Conservation (phyloP, 257 asterid species). For the Capsicum pubescens region DNA sequence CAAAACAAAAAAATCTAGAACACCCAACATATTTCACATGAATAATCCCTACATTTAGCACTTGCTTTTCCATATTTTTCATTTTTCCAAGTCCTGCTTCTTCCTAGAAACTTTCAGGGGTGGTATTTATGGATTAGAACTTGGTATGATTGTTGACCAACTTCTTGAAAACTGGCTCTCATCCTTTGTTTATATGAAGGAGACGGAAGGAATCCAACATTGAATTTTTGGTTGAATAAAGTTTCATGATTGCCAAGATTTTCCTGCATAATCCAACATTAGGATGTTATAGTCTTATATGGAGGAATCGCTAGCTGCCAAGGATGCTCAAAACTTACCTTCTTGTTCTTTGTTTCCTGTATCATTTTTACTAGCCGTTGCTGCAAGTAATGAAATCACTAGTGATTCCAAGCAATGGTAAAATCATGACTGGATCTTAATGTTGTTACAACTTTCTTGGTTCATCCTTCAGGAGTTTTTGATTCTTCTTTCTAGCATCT, state of each 20-base stretch:
- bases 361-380: neutral
- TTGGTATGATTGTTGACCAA: neutral
- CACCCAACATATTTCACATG: slow-evolving; percentile 12
- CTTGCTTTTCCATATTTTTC: neutral
- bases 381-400: slow-evolving; percentile 24
- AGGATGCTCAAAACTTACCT: slow-evolving; percentile 1
- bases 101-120: neutral
- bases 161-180: slow-evolving; percentile 14
- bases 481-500: slow-evolving; percentile 11
- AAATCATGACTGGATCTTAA: slow-evolving; percentile 14
- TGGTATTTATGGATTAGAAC: neutral
- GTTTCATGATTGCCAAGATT: neutral
- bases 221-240: neutral
- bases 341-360: slow-evolving; percentile 16
- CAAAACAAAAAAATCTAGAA: neutral
- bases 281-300: slow-evolving; percentile 9
- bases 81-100: slow-evolving; percentile 3
- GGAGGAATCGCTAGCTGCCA: neutral
- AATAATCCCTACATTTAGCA: neutral
- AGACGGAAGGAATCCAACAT: neutral
- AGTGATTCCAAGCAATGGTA: neutral
- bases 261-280: slow-evolving; percentile 21
- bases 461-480: neutral
- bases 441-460: slow-evolving; percentile 24
- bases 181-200: neutral